Evolutionary conservation across 2,329 filamentous ascomycete genomes (phyloP).

Genomic region (Penicillium sp.): DNA sequence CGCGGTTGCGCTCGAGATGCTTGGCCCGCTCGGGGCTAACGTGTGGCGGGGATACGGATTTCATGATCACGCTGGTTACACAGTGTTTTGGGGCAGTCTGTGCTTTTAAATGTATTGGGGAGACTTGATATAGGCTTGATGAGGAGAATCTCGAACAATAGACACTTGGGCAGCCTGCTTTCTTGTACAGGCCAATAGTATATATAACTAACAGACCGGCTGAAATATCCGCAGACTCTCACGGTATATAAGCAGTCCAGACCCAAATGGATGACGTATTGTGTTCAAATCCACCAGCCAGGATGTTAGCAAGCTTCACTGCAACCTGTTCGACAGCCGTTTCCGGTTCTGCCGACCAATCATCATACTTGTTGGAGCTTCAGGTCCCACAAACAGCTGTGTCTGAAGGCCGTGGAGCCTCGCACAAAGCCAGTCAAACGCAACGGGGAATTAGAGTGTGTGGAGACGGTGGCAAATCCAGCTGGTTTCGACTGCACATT

Average conservation of each 20-base stretch:
- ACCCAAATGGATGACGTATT: slow-evolving; percentile 7
- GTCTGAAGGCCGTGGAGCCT: too few species aligned
- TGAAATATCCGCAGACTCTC: background rate
- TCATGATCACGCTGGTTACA: background rate
- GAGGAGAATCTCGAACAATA: too few species aligned
- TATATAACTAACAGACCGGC: background rate
- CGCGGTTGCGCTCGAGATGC: slow-evolving; percentile 26
- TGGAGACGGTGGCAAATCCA: background rate
- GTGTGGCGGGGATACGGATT: background rate
- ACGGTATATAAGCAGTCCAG: background rate
- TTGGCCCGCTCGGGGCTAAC: slow-evolving; percentile 10
- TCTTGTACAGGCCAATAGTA: too few species aligned
- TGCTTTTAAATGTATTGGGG: too few species aligned
- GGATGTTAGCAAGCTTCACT: slow-evolving; percentile 1
- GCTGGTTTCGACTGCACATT: background rate
- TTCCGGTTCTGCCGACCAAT: slow-evolving; percentile 5
- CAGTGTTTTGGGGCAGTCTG: too few species aligned
- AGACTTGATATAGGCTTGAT: too few species aligned
- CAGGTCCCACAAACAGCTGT: background rate
- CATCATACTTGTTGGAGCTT: background rate
- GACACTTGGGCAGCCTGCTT: too few species aligned
- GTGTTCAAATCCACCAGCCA: background rate
- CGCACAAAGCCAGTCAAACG: background rate
- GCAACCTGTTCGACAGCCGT: slow-evolving; percentile 7
- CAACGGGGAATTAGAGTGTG: background rate